Evolutionary conservation across 2,329 filamentous ascomycete species (phyloP).

Genomic region (Coleophoma eucalyptorum): DNA sequence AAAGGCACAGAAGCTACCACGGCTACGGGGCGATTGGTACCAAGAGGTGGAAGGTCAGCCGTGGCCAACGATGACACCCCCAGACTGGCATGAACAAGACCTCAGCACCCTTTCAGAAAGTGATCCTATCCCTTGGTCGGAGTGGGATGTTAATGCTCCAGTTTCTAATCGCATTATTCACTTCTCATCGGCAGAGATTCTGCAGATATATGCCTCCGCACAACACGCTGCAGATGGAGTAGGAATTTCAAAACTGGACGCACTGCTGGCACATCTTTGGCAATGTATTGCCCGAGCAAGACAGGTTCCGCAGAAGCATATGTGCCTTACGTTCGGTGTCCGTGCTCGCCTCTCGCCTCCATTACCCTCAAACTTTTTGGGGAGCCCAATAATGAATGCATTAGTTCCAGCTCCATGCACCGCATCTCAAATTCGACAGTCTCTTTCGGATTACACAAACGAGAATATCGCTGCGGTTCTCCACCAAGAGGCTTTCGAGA

Average conservation of each 20-base stretch:
- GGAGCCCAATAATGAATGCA: conserved; percentile 38
- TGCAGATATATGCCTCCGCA: conserved; percentile 26
- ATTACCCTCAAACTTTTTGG: conserved; percentile 36
- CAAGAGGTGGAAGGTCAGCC: conserved; percentile 5
- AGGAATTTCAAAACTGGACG: conserved; percentile 38
- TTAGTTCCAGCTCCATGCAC: conserved; percentile 23
- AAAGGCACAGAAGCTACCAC: conserved; percentile 33
- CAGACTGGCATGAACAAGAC: conserved; percentile 18
- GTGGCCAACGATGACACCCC: conserved; percentile 17
- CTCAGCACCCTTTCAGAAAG: conserved; percentile 22
- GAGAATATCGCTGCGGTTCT: conserved; percentile 34
- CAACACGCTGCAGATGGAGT: conserved; percentile 3
- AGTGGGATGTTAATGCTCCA: conserved; percentile 34
- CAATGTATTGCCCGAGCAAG: conserved; percentile 38
- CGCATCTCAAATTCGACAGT: conserved; percentile 26
- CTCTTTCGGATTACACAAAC: conserved; percentile 31
- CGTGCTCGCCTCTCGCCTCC: conserved; percentile 34
- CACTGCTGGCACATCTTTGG: conserved; percentile 43
- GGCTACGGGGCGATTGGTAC: conserved; percentile 45
- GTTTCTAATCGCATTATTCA: conserved; percentile 31
- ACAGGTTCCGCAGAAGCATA: conserved; percentile 16
- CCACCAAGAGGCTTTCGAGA: conserved; percentile 38
- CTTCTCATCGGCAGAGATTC: conserved; percentile 31
- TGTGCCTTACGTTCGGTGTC: conserved; percentile 32
- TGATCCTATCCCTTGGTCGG: conserved; percentile 34